A percentile compares a stretch with the other conserved stretches of the same genome.
Conservation (phyloP, 306 rosid species). For the Quercus aquifolioides region DNA sequence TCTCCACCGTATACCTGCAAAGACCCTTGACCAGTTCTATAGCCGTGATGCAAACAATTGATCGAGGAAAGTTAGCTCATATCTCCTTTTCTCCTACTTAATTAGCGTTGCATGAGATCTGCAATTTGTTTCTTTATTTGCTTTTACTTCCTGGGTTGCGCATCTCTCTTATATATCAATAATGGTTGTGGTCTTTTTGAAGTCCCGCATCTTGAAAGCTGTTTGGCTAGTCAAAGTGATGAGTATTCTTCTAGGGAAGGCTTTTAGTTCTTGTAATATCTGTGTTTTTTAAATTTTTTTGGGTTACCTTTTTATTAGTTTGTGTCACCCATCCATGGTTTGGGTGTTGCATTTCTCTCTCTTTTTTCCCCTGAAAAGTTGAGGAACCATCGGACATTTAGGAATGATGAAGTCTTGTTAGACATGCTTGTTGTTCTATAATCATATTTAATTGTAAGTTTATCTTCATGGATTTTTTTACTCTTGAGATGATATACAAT, state of each 20-base stretch:
- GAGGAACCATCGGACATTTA: conserved; percentile 22
- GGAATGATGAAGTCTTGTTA: conserved; percentile 23
- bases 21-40: conserved; percentile 87
- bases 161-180: conserved; percentile 39
- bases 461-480: conserved; percentile 25
- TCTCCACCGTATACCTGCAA: conserved; percentile 98
- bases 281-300: conserved; percentile 17
- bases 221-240: conserved; percentile 27
- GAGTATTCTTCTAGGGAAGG: conserved; percentile 32
- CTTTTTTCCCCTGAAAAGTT: neutral
- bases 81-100: conserved; percentile 29
- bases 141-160: conserved; percentile 25
- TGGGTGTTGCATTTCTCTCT: conserved; percentile 27
- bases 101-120: conserved; percentile 32
- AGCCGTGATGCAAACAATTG: conserved; percentile 88
- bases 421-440: conserved; percentile 34
- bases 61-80: conserved; percentile 27
- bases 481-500: neutral
- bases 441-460: conserved; percentile 32
- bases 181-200: conserved; percentile 42
- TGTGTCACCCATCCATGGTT: conserved; percentile 18
- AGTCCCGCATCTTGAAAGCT: conserved; percentile 33
- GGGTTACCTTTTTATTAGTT: conserved; percentile 11
- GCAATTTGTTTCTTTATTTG: conserved; percentile 41
- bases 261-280: conserved; percentile 43